Evolutionary conservation across 768 basidiomycete genomes (phyloP).

Genomic region (Amanita polypyramis): DNA sequence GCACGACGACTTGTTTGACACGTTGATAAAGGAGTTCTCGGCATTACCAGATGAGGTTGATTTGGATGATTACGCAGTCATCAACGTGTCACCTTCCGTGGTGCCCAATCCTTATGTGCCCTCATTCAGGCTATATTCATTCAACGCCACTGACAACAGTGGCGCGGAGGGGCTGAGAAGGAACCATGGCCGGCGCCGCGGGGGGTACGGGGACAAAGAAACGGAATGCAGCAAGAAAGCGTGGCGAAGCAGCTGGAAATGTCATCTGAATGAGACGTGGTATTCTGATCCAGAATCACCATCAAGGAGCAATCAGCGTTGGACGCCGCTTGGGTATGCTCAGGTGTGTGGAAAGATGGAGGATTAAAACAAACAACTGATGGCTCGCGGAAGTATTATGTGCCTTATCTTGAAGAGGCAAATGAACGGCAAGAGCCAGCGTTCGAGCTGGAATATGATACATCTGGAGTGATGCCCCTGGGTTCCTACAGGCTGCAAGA

Average conservation of each 20-base stretch:
- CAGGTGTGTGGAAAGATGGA: constrained; percentile 44
- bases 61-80: constrained; percentile 57
- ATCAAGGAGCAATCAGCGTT: constrained; percentile 55
- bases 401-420: constrained; percentile 44
- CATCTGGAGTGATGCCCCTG: constrained; percentile 30
- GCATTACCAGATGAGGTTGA: constrained; percentile 50
- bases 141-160: constrained; percentile 49
- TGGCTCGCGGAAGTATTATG: constrained; percentile 40
- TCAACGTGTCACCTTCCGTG: constrained; percentile 74
- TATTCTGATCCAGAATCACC: constrained; percentile 56
- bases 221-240: constrained; percentile 36
- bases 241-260: constrained; percentile 54
- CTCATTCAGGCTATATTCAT: constrained; percentile 69
- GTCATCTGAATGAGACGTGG: constrained; percentile 50
- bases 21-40: constrained; percentile 54
- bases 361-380: not conserved
- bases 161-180: constrained; percentile 17
- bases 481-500: constrained; percentile 52
- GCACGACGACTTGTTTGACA: constrained; percentile 36
- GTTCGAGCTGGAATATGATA: constrained; percentile 75
- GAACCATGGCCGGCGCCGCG: constrained; percentile 39
- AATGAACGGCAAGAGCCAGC: constrained; percentile 39
- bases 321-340: constrained; percentile 74
- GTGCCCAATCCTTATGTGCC: constrained; percentile 86
- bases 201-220: constrained; percentile 32